Percentiles rank a stretch among this genome's conserved stretches.
Conservation (phyloP, 208 protist genomes). For the Zelonia costaricensis region DNA sequence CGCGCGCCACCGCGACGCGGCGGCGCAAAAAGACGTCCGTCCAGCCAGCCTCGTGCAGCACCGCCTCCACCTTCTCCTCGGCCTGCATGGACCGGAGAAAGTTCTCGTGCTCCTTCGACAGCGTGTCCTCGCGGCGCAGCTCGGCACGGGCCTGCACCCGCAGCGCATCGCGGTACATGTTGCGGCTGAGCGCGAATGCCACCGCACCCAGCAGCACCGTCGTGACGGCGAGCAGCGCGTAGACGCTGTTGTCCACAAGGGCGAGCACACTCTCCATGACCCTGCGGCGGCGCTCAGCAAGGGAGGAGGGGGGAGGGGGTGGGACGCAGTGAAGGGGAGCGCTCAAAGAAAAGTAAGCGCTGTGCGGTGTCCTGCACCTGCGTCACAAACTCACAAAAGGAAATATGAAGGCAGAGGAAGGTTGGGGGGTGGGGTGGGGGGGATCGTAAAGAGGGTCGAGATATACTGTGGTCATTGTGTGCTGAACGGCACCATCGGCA, state of each 20-base stretch:
- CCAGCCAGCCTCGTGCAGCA: constrained; percentile 79
- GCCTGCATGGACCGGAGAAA: constrained; percentile 74
- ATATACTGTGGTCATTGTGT: too few species aligned
- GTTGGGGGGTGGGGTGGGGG: too few species aligned
- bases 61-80: constrained; percentile 64
- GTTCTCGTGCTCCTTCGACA: constrained; percentile 31
- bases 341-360: too few species aligned
- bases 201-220: constrained; percentile 40
- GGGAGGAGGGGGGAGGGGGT: too few species aligned
- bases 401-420: too few species aligned
- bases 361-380: too few species aligned
- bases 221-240: constrained; percentile 39
- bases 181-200: constrained; percentile 41
- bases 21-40: constrained; percentile 76
- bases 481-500: too few species aligned
- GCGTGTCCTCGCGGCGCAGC: constrained; percentile 33
- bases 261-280: constrained; percentile 2
- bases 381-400: too few species aligned
- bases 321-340: too few species aligned
- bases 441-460: too few species aligned
- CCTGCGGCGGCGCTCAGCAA: too few species aligned
- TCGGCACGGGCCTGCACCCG: constrained; percentile 44
- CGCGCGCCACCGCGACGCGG: constrained; percentile 66
- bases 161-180: constrained; percentile 51
- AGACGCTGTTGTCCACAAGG: constrained; percentile 39